Conservation (phyloP, 2,329 filamentous ascomycete genomes). For the Magnaporthiopsis poae region DNA sequence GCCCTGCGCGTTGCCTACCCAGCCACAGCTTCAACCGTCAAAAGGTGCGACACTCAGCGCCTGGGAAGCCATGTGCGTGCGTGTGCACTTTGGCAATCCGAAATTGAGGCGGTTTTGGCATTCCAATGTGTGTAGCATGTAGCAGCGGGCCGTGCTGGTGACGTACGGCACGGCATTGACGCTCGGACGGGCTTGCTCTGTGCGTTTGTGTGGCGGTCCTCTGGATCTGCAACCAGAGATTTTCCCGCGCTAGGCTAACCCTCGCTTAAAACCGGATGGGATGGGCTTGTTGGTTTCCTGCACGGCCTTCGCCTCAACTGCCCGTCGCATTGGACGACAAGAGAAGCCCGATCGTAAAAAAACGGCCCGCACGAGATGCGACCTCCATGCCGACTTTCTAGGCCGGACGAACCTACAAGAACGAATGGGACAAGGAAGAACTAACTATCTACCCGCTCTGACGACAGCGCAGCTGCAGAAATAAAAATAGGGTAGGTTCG, state of each 20-base stretch:
- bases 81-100: neutral
- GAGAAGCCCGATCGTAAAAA: neutral
- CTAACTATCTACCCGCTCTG: neutral
- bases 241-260: neutral
- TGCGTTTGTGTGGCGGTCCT: no score
- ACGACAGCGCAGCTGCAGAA: neutral
- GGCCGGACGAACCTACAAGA: neutral
- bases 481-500: no score
- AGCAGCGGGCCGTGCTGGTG: no score
- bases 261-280: neutral
- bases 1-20: no score
- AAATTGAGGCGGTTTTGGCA: neutral
- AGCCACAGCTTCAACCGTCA: neutral
- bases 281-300: no score
- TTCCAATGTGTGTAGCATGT: neutral
- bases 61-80: neutral
- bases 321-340: neutral
- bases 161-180: neutral
- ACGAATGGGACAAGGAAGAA: neutral
- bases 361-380: neutral
- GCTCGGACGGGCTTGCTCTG: neutral
- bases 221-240: neutral
- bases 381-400: neutral
- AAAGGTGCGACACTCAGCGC: neutral
- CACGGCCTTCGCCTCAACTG: neutral